Evolutionary conservation across 139 green algal species (phyloP), one percentile per base, ranked within the genome.

Genomic region (Volvox reticuliferus): DNA sequence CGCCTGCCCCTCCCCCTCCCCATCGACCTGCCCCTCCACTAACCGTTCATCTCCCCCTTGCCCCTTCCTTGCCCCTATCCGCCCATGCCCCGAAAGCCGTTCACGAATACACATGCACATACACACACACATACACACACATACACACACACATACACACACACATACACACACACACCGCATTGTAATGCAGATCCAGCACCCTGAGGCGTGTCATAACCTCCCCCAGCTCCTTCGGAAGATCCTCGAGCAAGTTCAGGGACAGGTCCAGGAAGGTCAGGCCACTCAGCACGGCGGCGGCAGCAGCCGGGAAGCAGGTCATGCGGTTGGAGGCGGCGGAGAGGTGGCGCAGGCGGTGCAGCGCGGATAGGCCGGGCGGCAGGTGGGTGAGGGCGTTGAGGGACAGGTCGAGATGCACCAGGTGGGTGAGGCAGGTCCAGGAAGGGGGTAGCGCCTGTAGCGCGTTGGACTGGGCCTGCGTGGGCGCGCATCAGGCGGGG

Each of bases 391-490:
- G 80, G 55, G n/a, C 50, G 80, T 86, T 86, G 80, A 65, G 80
- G 26, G 55, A n/a, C 28, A 86, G 80, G 55, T 73, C 50, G 28
- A 86, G 80, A 12, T 30, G 28, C 28, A 24, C 1, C 28, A 86
- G 80, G 55, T 44, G 80, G 26, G 80, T 86, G 26, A 86, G 80
- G 18, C 24, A 32, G 35, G 50, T 75, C 80, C 80, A 86, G 55
- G 55, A 28, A 61, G 6, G 28, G 3, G 80, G 80, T 18, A 86
- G 28, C 12, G 16, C 20, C 16, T n/a, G 12, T 18, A 86, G 44
- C 55, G 26, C 55, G 80, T 86, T 86, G 80, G 80, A 73, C 28
- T 86, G 80, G 44, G 80, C 80, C 80, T 86, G 80, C 0, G 44
- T 12, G 77, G 18, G 1, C 6, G 2, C 0, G 35, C 16, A 32